phyloP scores from a whole-genome alignment of 2,329 filamentous ascomycete species.

The Penicillium polonicum region DNA sequence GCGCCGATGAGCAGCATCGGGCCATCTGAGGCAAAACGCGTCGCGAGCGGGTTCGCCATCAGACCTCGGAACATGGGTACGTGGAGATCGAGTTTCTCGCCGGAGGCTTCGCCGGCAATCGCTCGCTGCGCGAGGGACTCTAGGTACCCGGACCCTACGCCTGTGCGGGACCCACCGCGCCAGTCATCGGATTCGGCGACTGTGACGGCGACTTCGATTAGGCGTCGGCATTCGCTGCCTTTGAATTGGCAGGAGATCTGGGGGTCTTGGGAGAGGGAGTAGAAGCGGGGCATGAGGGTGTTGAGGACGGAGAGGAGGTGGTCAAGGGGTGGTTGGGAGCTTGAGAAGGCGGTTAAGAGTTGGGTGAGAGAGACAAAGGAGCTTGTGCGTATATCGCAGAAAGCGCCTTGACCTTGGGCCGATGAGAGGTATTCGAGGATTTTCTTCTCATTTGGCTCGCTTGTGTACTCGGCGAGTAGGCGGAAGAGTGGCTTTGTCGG shows the following conservation, averaged over 20 bases:
- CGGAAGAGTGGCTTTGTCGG: constrained; percentile 86
- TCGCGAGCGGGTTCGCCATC: constrained; percentile 94
- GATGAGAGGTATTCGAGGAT: constrained; percentile 83
- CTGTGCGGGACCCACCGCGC: constrained; percentile 69
- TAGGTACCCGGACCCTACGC: constrained; percentile 89
- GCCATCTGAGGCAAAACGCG: constrained; percentile 87
- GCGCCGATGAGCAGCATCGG: constrained; percentile 98
- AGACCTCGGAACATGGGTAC: constrained; percentile 97
- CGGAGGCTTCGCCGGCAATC: constrained; percentile 61
- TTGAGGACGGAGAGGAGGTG: constrained; percentile 75
- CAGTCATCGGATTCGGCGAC: constrained; percentile 85
- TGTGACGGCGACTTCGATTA: constrained; percentile 95
- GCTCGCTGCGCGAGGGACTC: constrained; percentile 77
- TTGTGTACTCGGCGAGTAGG: constrained; percentile 79
- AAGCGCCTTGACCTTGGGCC: constrained; percentile 84
- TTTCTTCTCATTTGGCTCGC: constrained; percentile 79
- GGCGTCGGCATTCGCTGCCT: constrained; percentile 68
- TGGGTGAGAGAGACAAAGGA: constrained; percentile 83
- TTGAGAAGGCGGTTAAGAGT: constrained; percentile 87
- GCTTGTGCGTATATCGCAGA: constrained; percentile 91
- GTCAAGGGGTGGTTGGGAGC: constrained; percentile 81
- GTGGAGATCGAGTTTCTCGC: constrained; percentile 60
- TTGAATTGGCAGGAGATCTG: constrained; percentile 71
- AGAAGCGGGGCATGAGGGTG: constrained; percentile 95
- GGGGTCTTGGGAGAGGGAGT: constrained; percentile 95